Evolutionary conservation across 2,329 filamentous ascomycete genomes (phyloP), one percentile per base, ranked within the genome.

Genomic region (Fusarium succisae): DNA sequence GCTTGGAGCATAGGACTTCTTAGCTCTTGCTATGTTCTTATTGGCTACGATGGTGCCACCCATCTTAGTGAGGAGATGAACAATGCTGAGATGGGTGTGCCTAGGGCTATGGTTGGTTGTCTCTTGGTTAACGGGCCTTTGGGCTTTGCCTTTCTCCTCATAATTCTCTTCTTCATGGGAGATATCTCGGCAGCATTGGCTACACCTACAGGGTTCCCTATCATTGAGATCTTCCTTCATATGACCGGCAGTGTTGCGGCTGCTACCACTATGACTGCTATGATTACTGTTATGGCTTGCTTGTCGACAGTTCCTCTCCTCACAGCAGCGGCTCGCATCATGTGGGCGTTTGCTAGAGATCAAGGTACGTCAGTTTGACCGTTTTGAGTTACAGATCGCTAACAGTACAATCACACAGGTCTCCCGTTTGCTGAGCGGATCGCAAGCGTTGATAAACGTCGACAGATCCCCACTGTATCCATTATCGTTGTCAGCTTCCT

Each of bases 261-360:
- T 0, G 67, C 57, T 12, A 63, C 55, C n/a, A 24, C 39, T 5
- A 17, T 76, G 58, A 63, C 73, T 0, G 38, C 43, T 13, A 63
- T 59, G 1, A 62, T 76, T 1, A 54, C 65, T 4, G 26, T 62
- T 3, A 72, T 76, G 73, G 74, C 74, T 1, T 48, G 30, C 2
- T 28, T 76, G 24, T 30, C 73, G 2, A 76, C 74, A 1, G 47
- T 76, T 8, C 62, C 74, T 1, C 50, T 76, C 1, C n/a, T 76
- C 4, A 62, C 74, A 0, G 69, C 74, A 1, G 64, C 74, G 2
- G 74, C 73, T 11, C 68, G 74, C 0, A 57, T 74, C 2, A 76
- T 74, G 70, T 76, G 74, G 73, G 70, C 74, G 3, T 76, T 76
- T 53, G 73, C 74, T 2, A 54, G 74, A 51, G 74, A 76, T 28